These are phyloP conservation scores for Kokia cookei DNA, from an alignment of 441 rosid species.

Conservation along the genomic window DNA sequence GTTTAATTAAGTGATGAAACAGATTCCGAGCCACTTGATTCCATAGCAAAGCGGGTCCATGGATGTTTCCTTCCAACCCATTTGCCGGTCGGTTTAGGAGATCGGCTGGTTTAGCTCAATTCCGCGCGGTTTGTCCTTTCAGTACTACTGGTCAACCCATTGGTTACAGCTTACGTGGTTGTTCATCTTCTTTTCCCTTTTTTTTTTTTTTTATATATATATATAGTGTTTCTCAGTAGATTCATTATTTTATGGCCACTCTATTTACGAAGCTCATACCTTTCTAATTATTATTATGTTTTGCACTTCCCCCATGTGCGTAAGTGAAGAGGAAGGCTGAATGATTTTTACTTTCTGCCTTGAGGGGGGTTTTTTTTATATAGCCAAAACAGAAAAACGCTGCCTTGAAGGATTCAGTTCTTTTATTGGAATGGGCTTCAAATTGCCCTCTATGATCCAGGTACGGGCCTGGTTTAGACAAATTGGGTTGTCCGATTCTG, in stretches of 20 bases:
- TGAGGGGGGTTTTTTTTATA: too few species aligned
- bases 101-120: background rate
- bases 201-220: background rate
- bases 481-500: background rate
- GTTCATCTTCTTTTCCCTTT: background rate
- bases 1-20: background rate
- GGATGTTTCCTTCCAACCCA: constrained; percentile 30
- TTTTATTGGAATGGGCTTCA: too few species aligned
- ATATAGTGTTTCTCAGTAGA: background rate
- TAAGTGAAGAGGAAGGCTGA: too few species aligned
- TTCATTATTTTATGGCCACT: too few species aligned
- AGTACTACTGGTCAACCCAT: constrained; percentile 12
- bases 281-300: too few species aligned
- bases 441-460: background rate
- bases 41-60: constrained; percentile 13
- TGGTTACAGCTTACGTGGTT: background rate
- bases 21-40: constrained; percentile 19
- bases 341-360: too few species aligned
- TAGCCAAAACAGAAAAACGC: too few species aligned
- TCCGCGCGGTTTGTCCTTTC: constrained; percentile 25
- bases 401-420: background rate
- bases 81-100: constrained; percentile 19
- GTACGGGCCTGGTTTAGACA: background rate
- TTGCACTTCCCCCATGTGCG: too few species aligned
- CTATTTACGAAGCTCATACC: too few species aligned